Base-by-base conservation (phyloP, 2,329 filamentous ascomycete genomes). In the Phaeosphaeriaceae sp. region DNA sequence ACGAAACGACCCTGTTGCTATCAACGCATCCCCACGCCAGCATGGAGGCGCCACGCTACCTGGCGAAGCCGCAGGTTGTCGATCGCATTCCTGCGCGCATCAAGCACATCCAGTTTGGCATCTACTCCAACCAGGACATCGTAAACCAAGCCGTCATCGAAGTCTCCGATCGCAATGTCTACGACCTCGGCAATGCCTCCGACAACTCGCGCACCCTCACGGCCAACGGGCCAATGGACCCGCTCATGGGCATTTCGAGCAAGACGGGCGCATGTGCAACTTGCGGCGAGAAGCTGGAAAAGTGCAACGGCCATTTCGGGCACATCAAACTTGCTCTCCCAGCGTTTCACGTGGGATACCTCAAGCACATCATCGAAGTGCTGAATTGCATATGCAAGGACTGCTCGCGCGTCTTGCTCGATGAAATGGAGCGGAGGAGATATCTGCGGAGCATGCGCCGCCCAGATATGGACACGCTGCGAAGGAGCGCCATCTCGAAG, bases 371-470 rank as follows among this genome's bases (percentile, higher is more conserved):
- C 63, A 94, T 96, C 74, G 89, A 89, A 46, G 93, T 97, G 55
- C 84, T 99, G 22, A 93, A 98, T 76, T 91, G 95, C 72, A 96
- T 99, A 65, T 99, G 95, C 88, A 99, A 88, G 82, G 89, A 93
- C 73, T 99, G 95, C 75, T 91, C 92, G 22, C 86, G 86, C 61
- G 90, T 98, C 7, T 80, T 99, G 54, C 85, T 99, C 22, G 88
- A 90, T 40, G 93, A 97, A 74, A 82, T 86, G 20, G 92, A 96
- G 69, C 88, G 92, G 65, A 88, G 91, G 42, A 80, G 84, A 3
- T 96, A 90, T 67, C 82, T 97, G n/a, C 90, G 87, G 61, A 90
- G 93, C 66, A 83, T 98, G 72, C 87, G 94, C 62, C 86, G 89
- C 22, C 92, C 92, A 0, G 88, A 89, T 40, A 87, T 97, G 70